Percentiles rank a stretch among this genome's conserved stretches.
These are phyloP conservation scores for Aureobasidium lini DNA, from an alignment of 2,329 filamentous ascomycete species.

Conservation along the genomic window DNA sequence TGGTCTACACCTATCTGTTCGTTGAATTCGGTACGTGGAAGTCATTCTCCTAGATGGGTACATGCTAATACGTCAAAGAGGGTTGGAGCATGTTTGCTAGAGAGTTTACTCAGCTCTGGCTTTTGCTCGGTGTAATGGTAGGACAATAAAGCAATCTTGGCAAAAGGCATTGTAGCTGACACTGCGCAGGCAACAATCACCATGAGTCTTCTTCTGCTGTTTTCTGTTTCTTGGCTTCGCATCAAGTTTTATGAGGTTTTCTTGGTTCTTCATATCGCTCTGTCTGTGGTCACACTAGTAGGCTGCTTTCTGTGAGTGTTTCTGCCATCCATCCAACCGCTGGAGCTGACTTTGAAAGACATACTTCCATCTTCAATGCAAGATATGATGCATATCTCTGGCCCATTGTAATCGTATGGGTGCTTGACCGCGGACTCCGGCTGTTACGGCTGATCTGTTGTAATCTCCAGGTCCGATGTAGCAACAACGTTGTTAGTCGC, in stretches of 20 bases:
- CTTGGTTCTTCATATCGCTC: conserved; percentile 43
- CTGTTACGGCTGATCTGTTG: conserved; percentile 38
- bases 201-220: conserved; percentile 40
- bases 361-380: conserved; percentile 47
- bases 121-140: conserved; percentile 2
- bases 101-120: conserved; percentile 6
- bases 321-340: conserved; percentile 18
- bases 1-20: conserved; percentile 43
- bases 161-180: not conserved
- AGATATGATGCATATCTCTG: conserved; percentile 46
- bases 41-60: conserved; percentile 23
- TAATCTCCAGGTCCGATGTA: conserved; percentile 30
- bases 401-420: conserved; percentile 44
- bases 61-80: not conserved
- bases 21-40: not conserved
- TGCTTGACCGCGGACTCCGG: conserved; percentile 42
- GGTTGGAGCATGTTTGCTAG: not conserved
- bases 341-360: conserved; percentile 25
- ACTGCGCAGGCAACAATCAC: conserved; percentile 26
- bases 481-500: conserved; percentile 18
- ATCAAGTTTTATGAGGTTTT: conserved; percentile 48
- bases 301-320: conserved; percentile 46
- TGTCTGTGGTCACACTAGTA: conserved; percentile 44
- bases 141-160: not conserved
- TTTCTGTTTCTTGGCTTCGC: conserved; percentile 47